Percentiles rank a stretch among this genome's conserved stretches.
Conservation (phyloP, 169 alveolate species). For the Plasmodium coatneyi region DNA sequence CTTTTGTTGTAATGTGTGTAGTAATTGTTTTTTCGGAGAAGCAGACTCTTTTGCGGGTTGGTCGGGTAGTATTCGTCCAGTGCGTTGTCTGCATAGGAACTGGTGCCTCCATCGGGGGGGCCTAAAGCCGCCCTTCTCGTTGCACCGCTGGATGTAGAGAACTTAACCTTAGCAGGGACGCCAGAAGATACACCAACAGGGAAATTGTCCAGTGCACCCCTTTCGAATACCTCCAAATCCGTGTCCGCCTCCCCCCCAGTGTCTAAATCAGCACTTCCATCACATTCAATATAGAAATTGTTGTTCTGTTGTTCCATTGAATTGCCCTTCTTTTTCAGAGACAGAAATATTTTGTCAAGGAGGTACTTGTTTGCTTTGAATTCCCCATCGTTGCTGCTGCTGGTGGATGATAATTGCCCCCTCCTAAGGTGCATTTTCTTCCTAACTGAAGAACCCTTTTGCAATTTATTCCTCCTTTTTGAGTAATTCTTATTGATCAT, state of each 20-base stretch:
- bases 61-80: background rate
- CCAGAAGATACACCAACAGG: background rate
- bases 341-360: constrained; percentile 9
- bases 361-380: background rate
- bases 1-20: background rate
- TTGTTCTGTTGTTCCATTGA: background rate
- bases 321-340: constrained; percentile 2
- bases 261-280: background rate
- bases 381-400: constrained; percentile 31
- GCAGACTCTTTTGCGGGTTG: background rate
- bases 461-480: constrained; percentile 3
- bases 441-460: background rate
- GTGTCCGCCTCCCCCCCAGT: background rate
- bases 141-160: background rate
- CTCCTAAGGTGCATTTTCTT: background rate
- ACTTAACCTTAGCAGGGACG: background rate
- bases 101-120: background rate
- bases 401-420: background rate
- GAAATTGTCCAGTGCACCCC: background rate
- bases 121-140: background rate
- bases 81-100: background rate
- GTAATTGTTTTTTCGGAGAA: background rate
- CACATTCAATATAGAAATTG: constrained; percentile 38
- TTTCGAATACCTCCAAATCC: background rate
- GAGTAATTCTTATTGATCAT: background rate